A percentile compares a stretch with the other conserved stretches of the same genome.
Evolutionary conservation across 1,284 basidiomycete genomes (phyloP).

Genomic region (Neonothopanus nambi): DNA sequence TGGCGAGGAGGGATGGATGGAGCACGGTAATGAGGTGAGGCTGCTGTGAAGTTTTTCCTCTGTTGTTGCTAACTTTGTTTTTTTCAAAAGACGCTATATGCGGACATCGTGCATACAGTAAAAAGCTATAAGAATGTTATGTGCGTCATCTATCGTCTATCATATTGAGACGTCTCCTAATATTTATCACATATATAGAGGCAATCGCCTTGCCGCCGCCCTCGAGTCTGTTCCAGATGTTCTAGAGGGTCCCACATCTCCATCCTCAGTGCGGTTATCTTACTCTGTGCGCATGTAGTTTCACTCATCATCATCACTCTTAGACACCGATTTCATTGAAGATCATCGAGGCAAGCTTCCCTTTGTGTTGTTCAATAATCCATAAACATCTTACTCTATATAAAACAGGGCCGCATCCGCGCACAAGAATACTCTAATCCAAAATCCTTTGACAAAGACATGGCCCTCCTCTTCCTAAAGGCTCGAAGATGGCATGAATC

Average conservation of each 20-base stretch:
- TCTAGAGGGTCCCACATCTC: slow-evolving; percentile 54
- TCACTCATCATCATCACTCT: no score
- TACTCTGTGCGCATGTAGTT: no score
- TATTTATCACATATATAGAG: slow-evolving; percentile 46
- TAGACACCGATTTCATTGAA: slow-evolving; percentile 58
- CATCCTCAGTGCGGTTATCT: slow-evolving; percentile 34
- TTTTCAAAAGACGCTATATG: slow-evolving; percentile 14
- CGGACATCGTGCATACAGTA: slow-evolving; percentile 59
- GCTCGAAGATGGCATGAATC: slow-evolving; percentile 75
- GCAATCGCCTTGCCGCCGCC: slow-evolving; percentile 59
- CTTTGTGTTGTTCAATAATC: background rate
- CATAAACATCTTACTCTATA: background rate
- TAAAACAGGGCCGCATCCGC: slow-evolving; percentile 56
- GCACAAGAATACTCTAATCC: slow-evolving; percentile 60
- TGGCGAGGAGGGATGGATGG: slow-evolving; percentile 69
- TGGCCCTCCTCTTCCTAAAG: slow-evolving; percentile 83
- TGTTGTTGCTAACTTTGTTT: background rate
- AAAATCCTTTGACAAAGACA: slow-evolving; percentile 84
- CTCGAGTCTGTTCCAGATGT: slow-evolving; percentile 71
- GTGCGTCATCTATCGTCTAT: slow-evolving; percentile 41
- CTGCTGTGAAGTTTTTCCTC: background rate
- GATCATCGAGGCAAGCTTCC: slow-evolving; percentile 57
- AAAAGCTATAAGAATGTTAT: slow-evolving; percentile 62
- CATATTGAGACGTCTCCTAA: background rate
- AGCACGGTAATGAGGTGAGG: slow-evolving; percentile 52